A percentile compares a stretch with the other conserved stretches of the same genome.
Evolutionary conservation across 768 basidiomycete genomes (phyloP).

Genomic region (Astraeus odoratus): DNA sequence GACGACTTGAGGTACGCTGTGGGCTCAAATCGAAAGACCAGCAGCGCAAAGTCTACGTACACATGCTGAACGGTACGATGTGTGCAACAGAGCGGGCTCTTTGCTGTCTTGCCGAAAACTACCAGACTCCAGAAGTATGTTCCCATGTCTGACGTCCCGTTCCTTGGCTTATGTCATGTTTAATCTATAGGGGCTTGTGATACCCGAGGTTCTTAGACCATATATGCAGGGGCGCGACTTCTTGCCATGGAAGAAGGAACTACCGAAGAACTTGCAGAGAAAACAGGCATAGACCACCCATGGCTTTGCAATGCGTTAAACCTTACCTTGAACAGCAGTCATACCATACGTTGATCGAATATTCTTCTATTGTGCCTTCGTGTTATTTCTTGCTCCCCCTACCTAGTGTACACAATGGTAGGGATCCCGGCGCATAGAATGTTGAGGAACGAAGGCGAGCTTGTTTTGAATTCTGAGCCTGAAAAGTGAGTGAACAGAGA

Average conservation of each 20-base stretch:
- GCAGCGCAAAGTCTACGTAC: constrained; percentile 87
- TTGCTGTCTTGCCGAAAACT: constrained; percentile 98
- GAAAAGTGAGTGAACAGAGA: no score
- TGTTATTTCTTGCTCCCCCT: no score
- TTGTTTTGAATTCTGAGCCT: no score
- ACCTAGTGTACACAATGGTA: no score
- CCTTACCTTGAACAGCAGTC: background rate
- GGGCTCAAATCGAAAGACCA: constrained; percentile 90
- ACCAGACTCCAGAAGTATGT: constrained; percentile 89
- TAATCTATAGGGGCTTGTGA: constrained; percentile 66
- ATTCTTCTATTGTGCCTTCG: background rate
- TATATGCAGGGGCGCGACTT: constrained; percentile 97
- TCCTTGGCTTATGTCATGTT: background rate
- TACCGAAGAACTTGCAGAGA: constrained; percentile 73
- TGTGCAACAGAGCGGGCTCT: constrained; percentile 96
- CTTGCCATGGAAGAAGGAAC: constrained; percentile 73
- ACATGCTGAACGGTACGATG: constrained; percentile 98
- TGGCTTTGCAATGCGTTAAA: background rate
- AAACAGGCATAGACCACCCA: constrained; percentile 45
- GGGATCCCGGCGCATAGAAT: no score
- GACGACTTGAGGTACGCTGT: constrained; percentile 88
- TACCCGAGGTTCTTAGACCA: constrained; percentile 85
- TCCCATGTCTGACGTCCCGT: background rate
- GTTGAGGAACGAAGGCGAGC: no score
- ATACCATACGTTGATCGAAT: background rate